phyloP scores from a whole-genome alignment of 2,329 filamentous ascomycete genomes.

The Penicillium nordicum region DNA sequence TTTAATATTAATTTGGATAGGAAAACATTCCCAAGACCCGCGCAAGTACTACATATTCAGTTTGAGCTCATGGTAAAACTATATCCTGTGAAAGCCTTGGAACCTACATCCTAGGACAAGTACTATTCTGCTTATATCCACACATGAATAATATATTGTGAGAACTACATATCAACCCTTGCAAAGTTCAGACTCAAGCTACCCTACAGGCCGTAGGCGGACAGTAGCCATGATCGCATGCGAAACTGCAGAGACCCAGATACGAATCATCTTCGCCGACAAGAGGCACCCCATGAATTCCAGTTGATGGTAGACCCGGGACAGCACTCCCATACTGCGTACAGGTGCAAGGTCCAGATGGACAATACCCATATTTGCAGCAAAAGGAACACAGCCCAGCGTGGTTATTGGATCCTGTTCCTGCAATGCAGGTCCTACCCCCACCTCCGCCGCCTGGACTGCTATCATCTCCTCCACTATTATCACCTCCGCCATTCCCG shows the following conservation, averaged over 20 bases:
- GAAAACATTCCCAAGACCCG: rapidly evolving
- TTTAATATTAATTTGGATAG: background rate
- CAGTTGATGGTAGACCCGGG: constrained; percentile 23
- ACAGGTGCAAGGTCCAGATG: constrained; percentile 31
- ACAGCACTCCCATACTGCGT: constrained; percentile 23
- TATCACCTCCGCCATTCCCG: background rate
- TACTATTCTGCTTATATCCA: background rate
- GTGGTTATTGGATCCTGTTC: constrained; percentile 30
- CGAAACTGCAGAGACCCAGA: constrained; percentile 47
- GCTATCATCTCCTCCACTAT: background rate
- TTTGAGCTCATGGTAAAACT: no score
- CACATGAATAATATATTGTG: no score
- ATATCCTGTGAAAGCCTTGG: background rate
- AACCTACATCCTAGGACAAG: background rate
- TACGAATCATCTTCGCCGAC: constrained; percentile 35
- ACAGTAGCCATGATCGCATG: constrained; percentile 49
- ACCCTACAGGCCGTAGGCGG: constrained; percentile 30
- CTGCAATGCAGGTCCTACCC: constrained; percentile 21
- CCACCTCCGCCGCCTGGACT: background rate
- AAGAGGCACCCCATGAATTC: constrained; percentile 20
- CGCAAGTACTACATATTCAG: background rate
- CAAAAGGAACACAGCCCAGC: constrained; percentile 31
- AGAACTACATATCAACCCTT: background rate
- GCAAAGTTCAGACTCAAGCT: background rate
- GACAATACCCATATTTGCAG: constrained; percentile 33